phyloP scores from a whole-genome alignment of 2,329 filamentous ascomycete genomes.

The Zasmidium cellare region DNA sequence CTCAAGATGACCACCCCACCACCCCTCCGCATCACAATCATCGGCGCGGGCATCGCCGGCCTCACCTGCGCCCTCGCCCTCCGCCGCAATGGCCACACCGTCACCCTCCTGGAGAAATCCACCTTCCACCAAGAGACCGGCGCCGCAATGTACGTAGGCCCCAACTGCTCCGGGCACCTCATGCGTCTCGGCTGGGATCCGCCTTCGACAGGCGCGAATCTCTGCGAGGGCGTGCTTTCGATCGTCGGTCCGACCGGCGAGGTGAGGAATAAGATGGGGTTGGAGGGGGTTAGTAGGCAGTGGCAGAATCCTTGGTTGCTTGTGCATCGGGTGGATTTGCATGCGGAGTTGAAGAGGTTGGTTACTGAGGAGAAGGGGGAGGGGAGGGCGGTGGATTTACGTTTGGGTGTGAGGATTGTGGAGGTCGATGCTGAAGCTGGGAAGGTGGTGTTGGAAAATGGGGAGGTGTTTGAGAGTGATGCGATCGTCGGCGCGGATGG shows the following conservation, averaged over 20 bases:
- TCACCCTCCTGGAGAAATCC: constrained; percentile 57
- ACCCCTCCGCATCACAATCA: constrained; percentile 36
- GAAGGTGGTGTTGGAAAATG: constrained; percentile 26
- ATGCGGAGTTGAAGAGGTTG: constrained; percentile 28
- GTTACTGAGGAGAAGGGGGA: constrained; percentile 14
- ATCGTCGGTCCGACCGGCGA: constrained; percentile 31
- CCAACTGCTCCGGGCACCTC: constrained; percentile 61
- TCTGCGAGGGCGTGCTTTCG: constrained; percentile 6
- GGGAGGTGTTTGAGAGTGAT: constrained; percentile 29
- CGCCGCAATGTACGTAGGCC: constrained; percentile 61
- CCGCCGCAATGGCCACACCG: constrained; percentile 52
- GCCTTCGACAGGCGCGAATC: constrained; percentile 3
- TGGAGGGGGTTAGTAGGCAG: not conserved
- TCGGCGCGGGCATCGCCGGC: constrained; percentile 54
- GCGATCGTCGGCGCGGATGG: constrained; percentile 35
- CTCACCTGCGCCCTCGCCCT: constrained; percentile 54
- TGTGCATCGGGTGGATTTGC: constrained; percentile 31
- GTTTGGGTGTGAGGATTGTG: constrained; percentile 23
- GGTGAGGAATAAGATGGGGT: constrained; percentile 25
- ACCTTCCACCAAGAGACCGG: constrained; percentile 53
- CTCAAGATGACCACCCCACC: not conserved
- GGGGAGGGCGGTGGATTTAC: constrained; percentile 16
- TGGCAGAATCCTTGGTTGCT: constrained; percentile 43
- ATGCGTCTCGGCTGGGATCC: constrained; percentile 34
- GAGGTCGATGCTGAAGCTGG: constrained; percentile 24